Evolutionary conservation across 495 filamentous ascomycete species (phyloP), one percentile per base, ranked within the genome.

Genomic region (Clavariopsis aquatica): DNA sequence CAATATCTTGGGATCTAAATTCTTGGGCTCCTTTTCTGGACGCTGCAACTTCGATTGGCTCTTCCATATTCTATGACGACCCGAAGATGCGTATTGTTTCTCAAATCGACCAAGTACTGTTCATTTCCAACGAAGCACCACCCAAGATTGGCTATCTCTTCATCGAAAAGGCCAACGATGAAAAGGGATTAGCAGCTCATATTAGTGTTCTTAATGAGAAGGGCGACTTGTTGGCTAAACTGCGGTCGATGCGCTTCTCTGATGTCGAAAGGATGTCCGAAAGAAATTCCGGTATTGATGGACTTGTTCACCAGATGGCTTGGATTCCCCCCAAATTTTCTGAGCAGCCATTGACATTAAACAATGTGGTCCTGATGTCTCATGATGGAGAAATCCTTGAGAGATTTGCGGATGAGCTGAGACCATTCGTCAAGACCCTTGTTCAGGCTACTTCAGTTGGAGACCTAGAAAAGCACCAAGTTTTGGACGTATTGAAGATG

Each of bases 11-110:
- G 77, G 71, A 76, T 52, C 2, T 57, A 0, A 24, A 49, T 1
- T 81, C 79, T 15, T 80, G 79, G 79, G 79, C 79, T 10, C 71
- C 78, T 0, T 71, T 80, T 12, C 59, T 81, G 27, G 78, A 82
- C 70, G 72, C 79, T 15, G 79, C 79, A 8, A 80, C 78, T 2
- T 82, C 79, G 0, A 66, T 82, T 19, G 78, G 76, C 29, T 82
- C 78, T 0, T 77, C 77, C 22, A 60, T 82, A 24, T 81, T 81
- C 67, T 77, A 65, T 63, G 62, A 74, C 23, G 53, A 69, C n/a
- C 77, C 79, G 9, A 53, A 63, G 8, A 73, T 82, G 9, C 77
- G 79, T 19, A 80, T 82, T 3, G 20, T 29, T 23, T 23, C 54
- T 22, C 29, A 43, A 5, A 29, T 57, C 13, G 54, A 66, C 10